Evolutionary conservation across 257 asterid genomes (phyloP).

Genomic region (Solanum sitiens): DNA sequence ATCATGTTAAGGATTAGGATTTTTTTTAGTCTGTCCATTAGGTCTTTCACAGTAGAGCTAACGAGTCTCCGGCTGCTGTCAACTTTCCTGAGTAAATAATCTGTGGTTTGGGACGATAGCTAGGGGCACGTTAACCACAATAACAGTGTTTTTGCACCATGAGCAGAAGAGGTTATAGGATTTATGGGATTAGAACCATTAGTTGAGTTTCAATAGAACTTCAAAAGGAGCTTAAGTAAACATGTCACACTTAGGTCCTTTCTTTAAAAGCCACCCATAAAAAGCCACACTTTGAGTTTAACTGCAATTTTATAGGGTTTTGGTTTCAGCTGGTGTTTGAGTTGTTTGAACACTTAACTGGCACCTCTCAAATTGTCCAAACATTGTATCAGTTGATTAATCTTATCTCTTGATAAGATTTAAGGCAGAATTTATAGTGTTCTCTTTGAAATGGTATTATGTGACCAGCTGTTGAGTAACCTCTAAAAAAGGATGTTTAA

Average conservation of each 20-base stretch:
- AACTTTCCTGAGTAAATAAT: slow-evolving; percentile 39
- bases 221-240: background rate
- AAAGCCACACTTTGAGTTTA: background rate
- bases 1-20: slow-evolving; percentile 49
- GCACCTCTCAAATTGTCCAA: background rate
- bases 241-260: background rate
- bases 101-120: slow-evolving; percentile 45
- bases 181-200: background rate
- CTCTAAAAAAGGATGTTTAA: background rate
- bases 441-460: background rate
- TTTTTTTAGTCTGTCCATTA: slow-evolving; percentile 25
- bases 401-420: background rate
- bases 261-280: background rate
- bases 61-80: slow-evolving; percentile 90
- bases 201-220: background rate
- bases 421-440: background rate
- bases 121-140: slow-evolving; percentile 1
- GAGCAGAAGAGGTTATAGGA: background rate
- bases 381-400: background rate
- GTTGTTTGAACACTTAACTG: background rate
- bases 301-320: background rate
- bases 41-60: slow-evolving; percentile 15
- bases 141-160: background rate
- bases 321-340: background rate
- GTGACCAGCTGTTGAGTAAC: background rate